Evolutionary conservation across 2,329 filamentous ascomycete species (phyloP).

Genomic region (Albifimbria verrucaria): DNA sequence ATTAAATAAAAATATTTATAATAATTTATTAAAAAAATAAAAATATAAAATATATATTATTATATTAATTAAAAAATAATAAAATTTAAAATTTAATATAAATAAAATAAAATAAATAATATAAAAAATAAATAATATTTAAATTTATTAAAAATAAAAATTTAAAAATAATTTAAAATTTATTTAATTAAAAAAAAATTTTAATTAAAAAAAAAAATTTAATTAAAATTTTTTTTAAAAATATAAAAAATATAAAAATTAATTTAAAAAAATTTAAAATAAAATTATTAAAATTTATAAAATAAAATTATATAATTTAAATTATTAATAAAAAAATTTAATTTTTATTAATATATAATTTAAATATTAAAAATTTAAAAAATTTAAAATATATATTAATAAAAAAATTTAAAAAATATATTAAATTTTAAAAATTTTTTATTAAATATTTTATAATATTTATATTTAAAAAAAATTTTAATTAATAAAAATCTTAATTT

Average conservation of each 20-base stretch:
- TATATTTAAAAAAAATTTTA: too few species aligned
- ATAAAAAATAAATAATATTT: background rate
- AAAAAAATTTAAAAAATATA: background rate
- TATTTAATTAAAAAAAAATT: too few species aligned
- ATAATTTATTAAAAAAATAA: background rate
- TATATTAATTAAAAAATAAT: background rate
- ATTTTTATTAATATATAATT: too few species aligned
- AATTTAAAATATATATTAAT: background rate
- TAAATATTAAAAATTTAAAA: background rate
- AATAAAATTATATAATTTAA: too few species aligned
- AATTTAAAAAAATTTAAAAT: background rate
- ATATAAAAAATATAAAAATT: constrained; percentile 1
- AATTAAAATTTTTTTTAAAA: background rate
- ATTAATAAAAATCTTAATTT: background rate
- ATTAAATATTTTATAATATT: too few species aligned
- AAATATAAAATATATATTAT: background rate
- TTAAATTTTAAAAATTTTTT: background rate
- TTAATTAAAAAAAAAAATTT: background rate
- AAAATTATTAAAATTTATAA: too few species aligned
- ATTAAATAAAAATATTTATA: background rate
- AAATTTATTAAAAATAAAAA: background rate
- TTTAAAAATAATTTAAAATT: too few species aligned
- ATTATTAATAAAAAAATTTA: constrained; percentile 1
- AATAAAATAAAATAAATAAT: constrained; percentile 4
- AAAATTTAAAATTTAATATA: background rate